Base-by-base conservation (phyloP, 345 rosid species). In the Lumnitzera racemosa region DNA sequence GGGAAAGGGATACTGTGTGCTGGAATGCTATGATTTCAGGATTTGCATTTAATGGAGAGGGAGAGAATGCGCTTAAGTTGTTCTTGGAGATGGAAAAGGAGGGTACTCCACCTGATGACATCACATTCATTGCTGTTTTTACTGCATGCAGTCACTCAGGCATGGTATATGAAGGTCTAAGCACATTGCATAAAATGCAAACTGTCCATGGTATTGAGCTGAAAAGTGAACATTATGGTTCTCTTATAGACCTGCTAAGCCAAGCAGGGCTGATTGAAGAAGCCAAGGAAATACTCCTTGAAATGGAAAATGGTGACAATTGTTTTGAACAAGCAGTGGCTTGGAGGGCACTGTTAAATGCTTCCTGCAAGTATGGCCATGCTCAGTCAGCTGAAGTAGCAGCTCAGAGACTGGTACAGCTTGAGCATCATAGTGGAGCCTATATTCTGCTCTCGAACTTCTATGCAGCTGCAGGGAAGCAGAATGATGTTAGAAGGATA, bases 1-100 rank as follows among this genome's bases (percentile, higher is more conserved):
- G 63, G 0, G 46, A 62, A n/a, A 62, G 61, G 25, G 67, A 68
- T 43, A 47, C 43, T 17, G 20, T 57, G 13, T 56, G 63, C 46
- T 62, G 67, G 67, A 68, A 68, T 46, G 67, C 67, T 17, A 62
- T 68, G 63, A 62, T 68, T 46, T 51, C 63, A 0, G 72, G 67
- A 43, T 62, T 57, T 47, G 67, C 72, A 13, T 25, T 68, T 54
- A 62, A 68, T 47, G 67, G 72, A n/a, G 59, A 62, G 6, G 72
- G 72, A 43, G 49, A 20, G 46, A 17, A 58, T 46, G 72, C 72
- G 1, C 31, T 68, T 50, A 15, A 47, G 17, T 46, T 68, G 54
- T 68, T 62, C 24, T 20, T 17, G 14, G 63, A 68, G 55, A 68
- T 68, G 67, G 72, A 57, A 46, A 63, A 62, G 51, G 62, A 17